Conservation (phyloP, 208 protist species). For the Acanthamoeba quina region DNA sequence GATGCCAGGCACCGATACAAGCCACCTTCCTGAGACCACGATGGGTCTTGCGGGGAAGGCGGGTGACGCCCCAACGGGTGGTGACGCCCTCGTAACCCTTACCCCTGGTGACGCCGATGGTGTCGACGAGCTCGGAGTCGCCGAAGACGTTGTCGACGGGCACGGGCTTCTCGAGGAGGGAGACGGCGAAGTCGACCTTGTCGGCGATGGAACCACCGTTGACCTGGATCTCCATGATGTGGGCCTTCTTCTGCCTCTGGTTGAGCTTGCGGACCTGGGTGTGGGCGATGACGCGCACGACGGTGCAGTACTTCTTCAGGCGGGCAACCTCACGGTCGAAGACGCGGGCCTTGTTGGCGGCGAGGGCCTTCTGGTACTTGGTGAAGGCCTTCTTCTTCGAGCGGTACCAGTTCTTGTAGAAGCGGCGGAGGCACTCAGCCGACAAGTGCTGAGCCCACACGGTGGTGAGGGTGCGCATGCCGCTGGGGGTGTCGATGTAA, state of each 20-base stretch:
- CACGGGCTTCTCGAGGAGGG: conserved; percentile 98
- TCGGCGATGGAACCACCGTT: conserved; percentile 97
- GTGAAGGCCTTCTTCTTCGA: conserved; percentile 98
- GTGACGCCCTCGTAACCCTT: conserved; percentile 98
- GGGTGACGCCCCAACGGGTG: conserved; percentile 97
- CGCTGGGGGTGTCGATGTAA: conserved; percentile 97
- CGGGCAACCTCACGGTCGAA: conserved; percentile 93
- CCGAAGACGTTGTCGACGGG: conserved; percentile 96
- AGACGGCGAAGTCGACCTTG: conserved; percentile 97
- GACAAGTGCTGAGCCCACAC: conserved; percentile 98
- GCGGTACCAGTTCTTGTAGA: conserved; percentile 99
- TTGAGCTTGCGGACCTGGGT: conserved; percentile 97
- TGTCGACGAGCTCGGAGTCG: conserved; percentile 97
- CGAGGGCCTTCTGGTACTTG: conserved; percentile 91
- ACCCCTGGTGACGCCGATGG: conserved; percentile 98
- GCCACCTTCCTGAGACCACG: conserved; percentile 99
- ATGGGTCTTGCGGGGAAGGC: conserved; percentile 99
- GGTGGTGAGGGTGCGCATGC: conserved; percentile 97
- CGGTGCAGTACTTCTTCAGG: conserved; percentile 97
- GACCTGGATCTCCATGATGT: conserved; percentile 99
- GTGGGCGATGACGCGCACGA: conserved; percentile 98
- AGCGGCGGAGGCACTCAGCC: conserved; percentile 95
- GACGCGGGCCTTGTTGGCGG: conserved; percentile 90
- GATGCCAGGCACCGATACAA: conserved; percentile 99
- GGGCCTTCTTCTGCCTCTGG: conserved; percentile 97